Conservation (phyloP, 106 monocot genomes). For the Phalaenopsis equestris region DNA sequence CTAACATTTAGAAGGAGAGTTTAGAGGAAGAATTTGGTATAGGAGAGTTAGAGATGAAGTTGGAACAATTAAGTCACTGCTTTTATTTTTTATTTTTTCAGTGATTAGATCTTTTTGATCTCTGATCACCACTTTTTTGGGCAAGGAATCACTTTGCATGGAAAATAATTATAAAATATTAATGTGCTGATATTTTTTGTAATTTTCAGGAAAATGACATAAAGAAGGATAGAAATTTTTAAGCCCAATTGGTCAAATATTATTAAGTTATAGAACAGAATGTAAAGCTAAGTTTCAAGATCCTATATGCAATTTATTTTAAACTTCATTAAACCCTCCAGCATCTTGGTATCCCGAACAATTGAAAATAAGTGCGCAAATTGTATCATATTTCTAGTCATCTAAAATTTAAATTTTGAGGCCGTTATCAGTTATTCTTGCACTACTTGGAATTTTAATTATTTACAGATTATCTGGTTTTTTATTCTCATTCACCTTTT, state of each 20-base stretch:
- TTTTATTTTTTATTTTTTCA: too few relatives aligned
- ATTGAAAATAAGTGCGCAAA: not conserved
- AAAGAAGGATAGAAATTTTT: not conserved
- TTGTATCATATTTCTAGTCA: not conserved
- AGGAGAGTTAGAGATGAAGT: not conserved
- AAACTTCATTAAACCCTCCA: not conserved
- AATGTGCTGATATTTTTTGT: not conserved
- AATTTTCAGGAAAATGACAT: not conserved
- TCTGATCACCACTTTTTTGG: too few relatives aligned
- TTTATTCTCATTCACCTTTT: not conserved
- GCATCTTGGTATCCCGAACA: not conserved
- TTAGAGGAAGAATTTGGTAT: not conserved
- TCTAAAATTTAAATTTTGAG: not conserved
- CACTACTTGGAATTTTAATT: not conserved
- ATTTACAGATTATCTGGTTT: not conserved
- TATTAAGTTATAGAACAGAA: not conserved
- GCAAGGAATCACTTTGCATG: too few relatives aligned
- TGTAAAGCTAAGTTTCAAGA: not conserved
- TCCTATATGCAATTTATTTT: not conserved
- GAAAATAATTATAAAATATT: too few relatives aligned
- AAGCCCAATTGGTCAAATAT: not conserved
- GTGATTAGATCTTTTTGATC: too few relatives aligned
- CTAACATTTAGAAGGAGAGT: not conserved
- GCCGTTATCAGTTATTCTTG: not conserved
- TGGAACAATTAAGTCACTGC: not conserved